Evolutionary conservation across 1,284 basidiomycete species (phyloP).

Genomic region (Leccinum pachyderme): DNA sequence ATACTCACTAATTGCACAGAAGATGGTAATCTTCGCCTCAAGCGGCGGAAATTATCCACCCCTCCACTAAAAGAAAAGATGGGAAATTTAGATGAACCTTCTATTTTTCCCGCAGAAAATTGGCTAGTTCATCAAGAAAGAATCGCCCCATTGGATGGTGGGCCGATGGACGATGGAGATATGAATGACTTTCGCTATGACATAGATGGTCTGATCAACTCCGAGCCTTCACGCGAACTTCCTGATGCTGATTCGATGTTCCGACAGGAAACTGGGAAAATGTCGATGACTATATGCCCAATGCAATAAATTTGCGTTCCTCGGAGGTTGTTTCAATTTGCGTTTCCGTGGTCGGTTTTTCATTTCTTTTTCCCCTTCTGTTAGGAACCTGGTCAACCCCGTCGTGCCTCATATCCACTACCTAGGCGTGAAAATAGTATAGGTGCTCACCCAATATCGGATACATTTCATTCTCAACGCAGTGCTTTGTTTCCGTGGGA

Average conservation of each 20-base stretch:
- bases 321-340: conserved; percentile 53
- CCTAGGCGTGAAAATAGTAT: conserved; percentile 49
- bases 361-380: not conserved
- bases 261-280: conserved; percentile 24
- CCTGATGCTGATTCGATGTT: conserved; percentile 7
- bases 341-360: conserved; percentile 2
- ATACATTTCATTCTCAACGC: conserved; percentile 53
- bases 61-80: not conserved
- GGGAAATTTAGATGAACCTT: conserved; percentile 1
- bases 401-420: conserved; percentile 53
- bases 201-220: conserved; percentile 23
- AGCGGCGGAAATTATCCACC: conserved; percentile 25
- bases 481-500: conserved; percentile 81
- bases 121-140: conserved; percentile 4
- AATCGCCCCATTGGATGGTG: not conserved
- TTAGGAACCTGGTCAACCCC: conserved; percentile 77
- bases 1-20: conserved; percentile 4
- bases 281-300: conserved; percentile 14
- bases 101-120: conserved; percentile 2
- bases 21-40: conserved; percentile 21
- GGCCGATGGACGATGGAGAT: conserved; percentile 10
- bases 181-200: conserved; percentile 27
- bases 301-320: conserved; percentile 44
- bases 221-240: not conserved
- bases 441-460: conserved; percentile 41